Percentiles rank a stretch among this genome's conserved stretches.
Evolutionary conservation across 257 asterid genomes (phyloP).

Genomic region (Vinca minor): DNA sequence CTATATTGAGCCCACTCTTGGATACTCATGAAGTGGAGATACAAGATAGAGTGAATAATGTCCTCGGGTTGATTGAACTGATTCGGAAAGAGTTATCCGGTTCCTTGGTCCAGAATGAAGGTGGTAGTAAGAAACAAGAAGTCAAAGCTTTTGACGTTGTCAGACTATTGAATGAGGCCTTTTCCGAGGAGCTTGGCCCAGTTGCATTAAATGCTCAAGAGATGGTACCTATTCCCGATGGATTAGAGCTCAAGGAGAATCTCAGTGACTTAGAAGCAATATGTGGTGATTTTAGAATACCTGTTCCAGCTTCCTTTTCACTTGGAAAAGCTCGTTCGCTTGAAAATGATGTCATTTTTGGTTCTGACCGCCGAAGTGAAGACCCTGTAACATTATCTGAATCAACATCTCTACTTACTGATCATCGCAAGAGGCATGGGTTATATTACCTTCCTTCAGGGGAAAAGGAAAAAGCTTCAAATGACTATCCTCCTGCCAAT

Average conservation of each 20-base stretch:
- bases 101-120: constrained; percentile 28
- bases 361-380: constrained; percentile 28
- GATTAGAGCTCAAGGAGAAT: constrained; percentile 57
- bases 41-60: constrained; percentile 74
- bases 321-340: constrained; percentile 37
- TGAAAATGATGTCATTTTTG: constrained; percentile 27
- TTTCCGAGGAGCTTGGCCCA: constrained; percentile 88
- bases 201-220: constrained; percentile 67
- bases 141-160: constrained; percentile 34
- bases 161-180: constrained; percentile 43
- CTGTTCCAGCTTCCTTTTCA: constrained; percentile 51
- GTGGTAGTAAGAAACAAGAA: constrained; percentile 27
- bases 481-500: constrained; percentile 66
- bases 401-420: constrained; percentile 68
- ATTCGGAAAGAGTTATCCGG: constrained; percentile 42
- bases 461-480: constrained; percentile 31
- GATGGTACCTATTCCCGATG: constrained; percentile 70
- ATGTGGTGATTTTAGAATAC: constrained; percentile 50
- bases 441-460: constrained; percentile 71
- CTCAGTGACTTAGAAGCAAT: constrained; percentile 64
- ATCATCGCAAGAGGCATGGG: constrained; percentile 83
- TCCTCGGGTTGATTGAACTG: constrained; percentile 61
- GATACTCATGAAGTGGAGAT: constrained; percentile 81
- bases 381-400: constrained; percentile 44
- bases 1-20: constrained; percentile 53